Evolutionary conservation across 352 stramenopile species (phyloP).

Genomic region (Phytophthora sp.): DNA sequence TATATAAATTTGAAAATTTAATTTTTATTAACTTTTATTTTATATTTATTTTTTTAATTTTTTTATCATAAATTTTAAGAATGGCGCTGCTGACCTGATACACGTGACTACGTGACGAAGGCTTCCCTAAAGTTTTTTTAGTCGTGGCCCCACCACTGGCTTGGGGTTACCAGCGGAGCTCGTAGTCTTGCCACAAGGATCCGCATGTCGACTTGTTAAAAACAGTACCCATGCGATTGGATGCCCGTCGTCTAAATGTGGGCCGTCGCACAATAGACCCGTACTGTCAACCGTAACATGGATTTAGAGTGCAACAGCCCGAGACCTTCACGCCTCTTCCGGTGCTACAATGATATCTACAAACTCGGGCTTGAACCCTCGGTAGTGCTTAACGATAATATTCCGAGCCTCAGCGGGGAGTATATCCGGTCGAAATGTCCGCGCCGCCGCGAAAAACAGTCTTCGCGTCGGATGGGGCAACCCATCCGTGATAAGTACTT

Average conservation of each 20-base stretch:
- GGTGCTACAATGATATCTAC: neutral
- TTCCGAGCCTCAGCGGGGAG: neutral
- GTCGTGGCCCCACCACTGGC: neutral
- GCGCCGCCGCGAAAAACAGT: neutral
- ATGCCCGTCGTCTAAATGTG: too few relatives aligned
- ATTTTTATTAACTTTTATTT: too few relatives aligned
- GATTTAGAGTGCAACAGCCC: neutral
- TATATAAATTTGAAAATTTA: too few relatives aligned
- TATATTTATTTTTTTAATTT: too few relatives aligned
- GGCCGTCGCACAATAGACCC: too few relatives aligned
- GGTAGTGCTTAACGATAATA: constrained; percentile 2
- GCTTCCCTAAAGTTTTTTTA: too few relatives aligned
- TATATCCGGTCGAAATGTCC: neutral
- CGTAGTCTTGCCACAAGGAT: neutral
- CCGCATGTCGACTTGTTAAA: neutral
- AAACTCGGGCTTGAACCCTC: constrained; percentile 5
- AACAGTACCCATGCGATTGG: too few relatives aligned
- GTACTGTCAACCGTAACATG: neutral
- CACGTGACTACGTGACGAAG: too few relatives aligned
- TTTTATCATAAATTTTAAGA: too few relatives aligned
- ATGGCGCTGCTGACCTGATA: too few relatives aligned
- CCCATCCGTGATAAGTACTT: constrained; percentile 6
- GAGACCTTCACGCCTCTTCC: neutral
- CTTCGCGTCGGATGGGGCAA: neutral
- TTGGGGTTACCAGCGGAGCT: constrained; percentile 1